These are phyloP conservation scores for Neofusicoccum umdonicola DNA, from an alignment of 2,329 filamentous ascomycete species.

Conservation along the genomic window DNA sequence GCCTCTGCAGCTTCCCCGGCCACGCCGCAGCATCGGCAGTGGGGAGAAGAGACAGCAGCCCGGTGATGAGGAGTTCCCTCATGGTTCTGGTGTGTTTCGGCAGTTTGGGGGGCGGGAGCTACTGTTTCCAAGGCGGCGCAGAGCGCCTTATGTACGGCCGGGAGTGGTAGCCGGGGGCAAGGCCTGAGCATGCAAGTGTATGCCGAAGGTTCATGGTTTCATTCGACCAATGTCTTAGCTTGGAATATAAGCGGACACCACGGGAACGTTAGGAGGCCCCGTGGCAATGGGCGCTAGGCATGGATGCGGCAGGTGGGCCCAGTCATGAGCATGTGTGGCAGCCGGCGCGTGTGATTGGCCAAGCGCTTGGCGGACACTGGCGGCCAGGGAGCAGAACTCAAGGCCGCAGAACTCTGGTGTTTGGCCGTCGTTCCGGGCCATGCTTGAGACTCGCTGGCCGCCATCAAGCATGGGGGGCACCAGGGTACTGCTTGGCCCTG, in stretches of 20 bases:
- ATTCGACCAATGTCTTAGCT: not conserved
- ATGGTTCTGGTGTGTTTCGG: not conserved
- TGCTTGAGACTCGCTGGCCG: not conserved
- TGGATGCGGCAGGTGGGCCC: not conserved
- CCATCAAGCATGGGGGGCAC: not conserved
- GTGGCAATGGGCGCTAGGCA: not conserved
- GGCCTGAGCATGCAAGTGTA: not conserved
- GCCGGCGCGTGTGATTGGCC: not conserved
- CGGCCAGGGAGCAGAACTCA: not conserved
- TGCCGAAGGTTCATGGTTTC: not conserved
- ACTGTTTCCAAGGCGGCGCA: not conserved
- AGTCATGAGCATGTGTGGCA: not conserved
- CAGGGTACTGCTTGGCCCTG: not conserved
- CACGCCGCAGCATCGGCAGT: not conserved
- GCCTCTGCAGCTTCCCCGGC: not conserved
- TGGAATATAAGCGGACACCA: not conserved
- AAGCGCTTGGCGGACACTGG: not conserved
- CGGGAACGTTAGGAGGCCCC: not conserved
- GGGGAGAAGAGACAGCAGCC: not conserved
- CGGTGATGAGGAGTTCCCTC: not conserved
- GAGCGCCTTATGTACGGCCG: not conserved
- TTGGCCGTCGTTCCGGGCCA: not conserved
- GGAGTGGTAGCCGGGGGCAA: too few relatives aligned
- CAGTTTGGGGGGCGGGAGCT: not conserved
- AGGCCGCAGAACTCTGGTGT: not conserved